A percentile compares a stretch with the other conserved stretches of the same genome.
Evolutionary conservation across 371 early-diverging fungal species (phyloP).

Genomic region (Nematocida major): DNA sequence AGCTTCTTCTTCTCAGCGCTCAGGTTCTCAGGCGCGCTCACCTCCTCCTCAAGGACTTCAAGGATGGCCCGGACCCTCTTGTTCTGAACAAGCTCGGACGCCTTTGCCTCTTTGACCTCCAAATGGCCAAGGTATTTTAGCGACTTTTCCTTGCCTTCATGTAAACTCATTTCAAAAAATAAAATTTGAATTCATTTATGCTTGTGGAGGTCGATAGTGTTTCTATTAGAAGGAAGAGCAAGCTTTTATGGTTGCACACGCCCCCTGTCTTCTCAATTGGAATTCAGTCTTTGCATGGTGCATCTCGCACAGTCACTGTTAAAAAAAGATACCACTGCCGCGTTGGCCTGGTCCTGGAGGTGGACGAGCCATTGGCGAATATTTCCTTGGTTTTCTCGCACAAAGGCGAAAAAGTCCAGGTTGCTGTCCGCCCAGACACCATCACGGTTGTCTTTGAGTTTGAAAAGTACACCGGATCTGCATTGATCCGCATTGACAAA

Average conservation of each 20-base stretch:
- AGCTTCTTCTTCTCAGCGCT: slow-evolving; percentile 19
- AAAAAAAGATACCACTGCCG: not conserved
- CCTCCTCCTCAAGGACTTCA: not conserved
- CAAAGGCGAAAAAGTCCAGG: not conserved
- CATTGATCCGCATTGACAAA: not conserved
- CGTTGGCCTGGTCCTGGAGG: slow-evolving; percentile 15
- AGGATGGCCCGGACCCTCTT: slow-evolving; percentile 25
- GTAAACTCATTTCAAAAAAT: not conserved
- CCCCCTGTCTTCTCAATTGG: not conserved
- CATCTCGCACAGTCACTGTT: not conserved
- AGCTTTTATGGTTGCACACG: not conserved
- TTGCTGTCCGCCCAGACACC: not conserved
- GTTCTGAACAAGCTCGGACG: slow-evolving; percentile 36
- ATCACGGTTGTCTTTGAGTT: not conserved
- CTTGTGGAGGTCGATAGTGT: slow-evolving; percentile 26
- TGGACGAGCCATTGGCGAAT: not conserved
- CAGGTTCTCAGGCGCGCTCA: not conserved
- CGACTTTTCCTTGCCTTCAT: not conserved
- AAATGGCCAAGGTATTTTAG: slow-evolving; percentile 2
- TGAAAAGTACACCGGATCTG: slow-evolving; percentile 4
- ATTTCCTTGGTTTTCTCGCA: not conserved
- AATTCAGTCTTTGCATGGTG: not conserved
- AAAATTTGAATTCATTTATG: slow-evolving; percentile 46
- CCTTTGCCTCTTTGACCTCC: slow-evolving; percentile 13
- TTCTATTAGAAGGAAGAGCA: not conserved